Evolutionary conservation across 1,284 basidiomycete genomes (phyloP).

Genomic region (Malassezia nana): DNA sequence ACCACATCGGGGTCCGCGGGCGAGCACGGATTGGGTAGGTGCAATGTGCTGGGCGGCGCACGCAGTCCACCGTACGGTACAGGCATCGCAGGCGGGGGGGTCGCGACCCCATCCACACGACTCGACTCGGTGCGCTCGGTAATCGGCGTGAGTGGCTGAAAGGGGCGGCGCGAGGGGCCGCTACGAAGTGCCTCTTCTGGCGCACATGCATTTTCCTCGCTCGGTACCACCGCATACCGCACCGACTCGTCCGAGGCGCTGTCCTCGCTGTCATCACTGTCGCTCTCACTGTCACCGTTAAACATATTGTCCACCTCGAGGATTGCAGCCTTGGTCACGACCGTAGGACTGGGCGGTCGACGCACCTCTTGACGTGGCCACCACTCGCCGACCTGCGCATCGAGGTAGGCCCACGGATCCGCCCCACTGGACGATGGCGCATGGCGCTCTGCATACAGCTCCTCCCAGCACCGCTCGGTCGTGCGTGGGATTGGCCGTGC

Average conservation of each 20-base stretch:
- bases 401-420: conserved; percentile 39
- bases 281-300: conserved; percentile 29
- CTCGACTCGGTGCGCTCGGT: conserved; percentile 30
- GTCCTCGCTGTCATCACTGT: conserved; percentile 21
- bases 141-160: conserved; percentile 38
- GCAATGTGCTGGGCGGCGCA: conserved; percentile 1
- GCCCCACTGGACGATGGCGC: conserved; percentile 11
- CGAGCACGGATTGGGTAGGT: conserved; percentile 71
- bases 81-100: not conserved
- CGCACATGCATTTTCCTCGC: conserved; percentile 29
- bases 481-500: conserved; percentile 8
- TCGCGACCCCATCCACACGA: too few relatives aligned
- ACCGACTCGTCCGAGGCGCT: conserved; percentile 21
- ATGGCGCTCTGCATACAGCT: conserved; percentile 23
- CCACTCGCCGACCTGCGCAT: conserved; percentile 30
- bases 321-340: conserved; percentile 38
- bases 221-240: conserved; percentile 3
- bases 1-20: conserved; percentile 66
- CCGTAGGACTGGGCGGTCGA: conserved; percentile 26
- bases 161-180: conserved; percentile 25
- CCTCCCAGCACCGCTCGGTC: conserved; percentile 31
- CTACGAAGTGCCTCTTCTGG: conserved; percentile 17
- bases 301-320: conserved; percentile 43
- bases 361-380: conserved; percentile 19
- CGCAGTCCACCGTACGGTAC: conserved; percentile 7